Base-by-base conservation (phyloP, 2,329 filamentous ascomycete genomes). In the Arthrinium puccinioides region DNA sequence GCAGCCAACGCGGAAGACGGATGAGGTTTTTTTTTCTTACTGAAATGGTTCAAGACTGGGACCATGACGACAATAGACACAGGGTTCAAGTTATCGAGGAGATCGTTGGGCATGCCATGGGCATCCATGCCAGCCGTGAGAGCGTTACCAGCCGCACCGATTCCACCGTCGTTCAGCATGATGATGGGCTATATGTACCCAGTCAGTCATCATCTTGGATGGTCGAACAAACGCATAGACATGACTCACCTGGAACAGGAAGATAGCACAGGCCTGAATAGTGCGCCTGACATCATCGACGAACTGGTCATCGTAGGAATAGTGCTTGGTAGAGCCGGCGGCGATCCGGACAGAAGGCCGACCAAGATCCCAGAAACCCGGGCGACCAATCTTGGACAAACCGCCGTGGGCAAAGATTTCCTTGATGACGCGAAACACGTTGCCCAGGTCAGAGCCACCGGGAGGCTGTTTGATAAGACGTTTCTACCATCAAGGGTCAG, bases 251-350 rank as follows among this genome's bases (percentile, higher is more conserved):
- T 33, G 56, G 44, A 63, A 66, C 21, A 62, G 51, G 48, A 63
- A 61, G 53, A 68, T 59, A 40, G 60, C 52, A 11, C 59, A 59
- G 6, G 63, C 64, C 15, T 59, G 49, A 50, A 60, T 60, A 0
- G 63, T 67, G 52, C 79, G 75, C 36, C 66, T 64, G n/a, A 81
- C 72, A 47, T 84, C 79, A 49, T 77, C 75, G 36, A 87, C 79
- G 65, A 79, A 81, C 25, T 71, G 71, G 46, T 83, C 78, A 27
- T 77, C 74, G 45, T 80, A 83, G 5, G 20, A 21, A 11, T 33
- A n/a, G 64, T 67, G 64, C 82, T 15, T 26, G 79, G 57, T 64
- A 69, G 0, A 43, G 41, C 63, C 51, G 66, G 58, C 49, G 57
- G 25, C 52, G 45, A 62, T 2, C 61, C 61, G 6, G 77, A 63